phyloP scores from a whole-genome alignment of 371 early-diverging fungal genomes.

The Umbelopsis sp. region DNA sequence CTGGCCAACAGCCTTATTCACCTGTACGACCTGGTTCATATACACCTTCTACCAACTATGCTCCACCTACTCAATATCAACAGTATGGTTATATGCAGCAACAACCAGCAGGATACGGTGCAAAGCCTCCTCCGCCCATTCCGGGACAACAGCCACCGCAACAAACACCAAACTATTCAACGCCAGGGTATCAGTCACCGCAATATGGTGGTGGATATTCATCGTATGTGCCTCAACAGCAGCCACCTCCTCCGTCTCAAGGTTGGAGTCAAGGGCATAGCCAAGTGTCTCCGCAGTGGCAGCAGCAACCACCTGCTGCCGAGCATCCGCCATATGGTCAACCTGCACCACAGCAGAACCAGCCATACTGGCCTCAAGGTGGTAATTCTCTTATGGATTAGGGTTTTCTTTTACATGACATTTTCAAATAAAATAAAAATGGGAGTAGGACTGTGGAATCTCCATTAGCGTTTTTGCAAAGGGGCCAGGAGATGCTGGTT shows the following conservation, averaged over 20 bases:
- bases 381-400: constrained; percentile 5
- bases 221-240: background rate
- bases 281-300: background rate
- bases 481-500: too few relatives aligned
- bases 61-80: constrained; percentile 18
- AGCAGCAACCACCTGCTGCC: background rate
- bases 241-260: constrained; percentile 1
- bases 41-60: constrained; percentile 18
- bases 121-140: constrained; percentile 15
- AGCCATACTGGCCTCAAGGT: constrained; percentile 4
- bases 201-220: constrained; percentile 9
- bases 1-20: constrained; percentile 24
- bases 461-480: too few relatives aligned
- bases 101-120: constrained; percentile 21
- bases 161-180: background rate
- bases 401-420: too few relatives aligned
- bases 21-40: constrained; percentile 20
- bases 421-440: too few relatives aligned
- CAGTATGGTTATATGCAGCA: constrained; percentile 22
- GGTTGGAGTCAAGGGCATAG: background rate
- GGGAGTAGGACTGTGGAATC: too few relatives aligned
- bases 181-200: background rate
- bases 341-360: background rate
- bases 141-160: background rate
- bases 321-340: background rate